A percentile compares a stretch with the other conserved stretches of the same genome.
These are phyloP conservation scores for Halenospora varia DNA, from an alignment of 495 filamentous ascomycete genomes.

Conservation along the genomic window DNA sequence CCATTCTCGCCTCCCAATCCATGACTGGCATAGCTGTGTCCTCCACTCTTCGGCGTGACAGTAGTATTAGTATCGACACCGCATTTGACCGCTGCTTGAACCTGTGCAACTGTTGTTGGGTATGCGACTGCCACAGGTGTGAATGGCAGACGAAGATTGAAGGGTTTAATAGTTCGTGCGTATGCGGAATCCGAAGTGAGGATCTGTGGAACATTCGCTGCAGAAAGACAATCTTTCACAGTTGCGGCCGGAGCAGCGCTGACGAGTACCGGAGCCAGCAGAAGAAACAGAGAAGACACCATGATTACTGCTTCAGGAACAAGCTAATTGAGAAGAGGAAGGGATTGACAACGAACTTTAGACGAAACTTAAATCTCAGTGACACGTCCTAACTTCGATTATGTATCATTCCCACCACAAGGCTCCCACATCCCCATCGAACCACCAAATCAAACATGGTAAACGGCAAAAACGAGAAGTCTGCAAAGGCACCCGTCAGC, in stretches of 20 bases:
- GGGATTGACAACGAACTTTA: background rate
- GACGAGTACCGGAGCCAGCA: background rate
- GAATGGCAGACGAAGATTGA: constrained; percentile 6
- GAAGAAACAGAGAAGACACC: background rate
- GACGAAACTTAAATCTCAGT: background rate
- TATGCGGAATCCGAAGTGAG: background rate
- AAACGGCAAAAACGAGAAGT: background rate
- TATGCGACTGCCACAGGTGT: background rate
- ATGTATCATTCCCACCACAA: background rate
- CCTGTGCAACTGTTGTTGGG: background rate
- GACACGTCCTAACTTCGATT: background rate
- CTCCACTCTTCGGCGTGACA: constrained; percentile 38
- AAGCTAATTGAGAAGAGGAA: background rate
- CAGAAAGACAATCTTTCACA: background rate
- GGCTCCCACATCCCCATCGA: background rate
- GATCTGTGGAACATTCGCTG: background rate
- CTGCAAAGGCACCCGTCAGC: background rate
- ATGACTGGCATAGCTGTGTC: constrained; percentile 63
- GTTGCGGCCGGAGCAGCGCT: background rate
- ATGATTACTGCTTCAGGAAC: background rate
- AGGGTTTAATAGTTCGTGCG: background rate
- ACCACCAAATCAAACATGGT: background rate
- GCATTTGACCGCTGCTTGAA: constrained; percentile 11
- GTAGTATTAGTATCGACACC: background rate
- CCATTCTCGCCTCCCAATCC: constrained; percentile 38